phyloP scores from a whole-genome alignment of 225 moss, liverwort and hornwort species.

The Anthoceros angustus region DNA sequence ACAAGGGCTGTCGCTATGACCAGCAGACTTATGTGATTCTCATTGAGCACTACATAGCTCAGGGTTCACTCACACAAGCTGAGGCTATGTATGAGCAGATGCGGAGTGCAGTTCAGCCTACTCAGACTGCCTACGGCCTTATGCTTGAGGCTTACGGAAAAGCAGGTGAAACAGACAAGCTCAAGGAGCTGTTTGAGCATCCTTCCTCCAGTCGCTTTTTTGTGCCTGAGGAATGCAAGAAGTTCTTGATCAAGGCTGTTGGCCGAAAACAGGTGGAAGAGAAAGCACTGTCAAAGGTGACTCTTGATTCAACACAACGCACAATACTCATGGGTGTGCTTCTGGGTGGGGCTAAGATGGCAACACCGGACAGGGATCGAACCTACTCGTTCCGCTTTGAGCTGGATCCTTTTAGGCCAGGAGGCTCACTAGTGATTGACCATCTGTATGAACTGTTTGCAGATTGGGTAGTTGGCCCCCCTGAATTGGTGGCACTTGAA shows the following conservation, averaged over 20 bases:
- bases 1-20: neutral
- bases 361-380: neutral
- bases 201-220: neutral
- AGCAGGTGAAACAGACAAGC: constrained; percentile 2
- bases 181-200: neutral
- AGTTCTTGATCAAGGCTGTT: neutral
- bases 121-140: neutral
- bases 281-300: neutral
- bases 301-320: neutral
- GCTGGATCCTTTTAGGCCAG: neutral
- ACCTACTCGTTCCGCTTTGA: neutral
- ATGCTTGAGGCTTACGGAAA: constrained; percentile 4
- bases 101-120: neutral
- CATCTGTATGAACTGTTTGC: neutral
- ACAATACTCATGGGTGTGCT: neutral
- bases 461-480: neutral
- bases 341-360: neutral
- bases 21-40: neutral
- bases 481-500: neutral
- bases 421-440: neutral
- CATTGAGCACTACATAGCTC: neutral
- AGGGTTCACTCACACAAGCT: neutral
- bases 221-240: constrained; percentile 1
- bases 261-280: neutral
- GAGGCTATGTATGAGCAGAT: constrained; percentile 4